Base-by-base conservation (phyloP, 805 yeast genomes). In the Groenewaldozyma salmanticensis region DNA sequence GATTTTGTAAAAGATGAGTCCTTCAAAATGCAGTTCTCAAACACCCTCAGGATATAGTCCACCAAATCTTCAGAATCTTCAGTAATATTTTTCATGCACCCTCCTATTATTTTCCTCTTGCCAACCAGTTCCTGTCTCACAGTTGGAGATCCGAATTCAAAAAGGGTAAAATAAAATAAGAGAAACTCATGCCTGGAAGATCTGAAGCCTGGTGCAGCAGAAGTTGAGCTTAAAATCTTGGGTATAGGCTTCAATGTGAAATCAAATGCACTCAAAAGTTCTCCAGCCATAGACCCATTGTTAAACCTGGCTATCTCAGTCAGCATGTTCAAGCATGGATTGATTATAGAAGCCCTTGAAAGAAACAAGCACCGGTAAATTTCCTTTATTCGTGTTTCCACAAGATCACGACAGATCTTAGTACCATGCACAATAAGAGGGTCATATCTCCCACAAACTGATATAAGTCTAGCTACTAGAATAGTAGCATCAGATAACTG, bases 291-390 rank as follows among this genome's bases (percentile, higher is more conserved):
- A 2, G 65, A 59, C 1, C 79, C 77, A 20, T 70, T 62, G 35
- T 71, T 66, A 50, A 68, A 77, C 1, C 58, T 47, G 4, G 76
- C 68, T 21, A 81, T 65, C 36, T 72, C 70, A 16, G 61, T 63
- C 48, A 90, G 57, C 6, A 87, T 52, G 33, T 71, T 59, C n/a
- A 86, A 56, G 2, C 72, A 68, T 1, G 92, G 81, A 40, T 73
- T 75, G 0, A 88, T 75, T 1, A 71, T 54, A 1, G 74, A 65
- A 0, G 82, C 75, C 47, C 78, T 73, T 46, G 68, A 59, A 40
- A 74, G 70, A 45, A 71, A 72, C 31, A 87, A 62, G 15, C 81
- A 77, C 50, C 94, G 67, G 59, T 81, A 83, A 2, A 87, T 62
- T 5, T 77, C 70, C 50, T 79, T 82, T 33, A 71, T 56, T 54